Evolutionary conservation across 2,329 filamentous ascomycete species (phyloP).

Genomic region (Exophiala aquamarina): DNA sequence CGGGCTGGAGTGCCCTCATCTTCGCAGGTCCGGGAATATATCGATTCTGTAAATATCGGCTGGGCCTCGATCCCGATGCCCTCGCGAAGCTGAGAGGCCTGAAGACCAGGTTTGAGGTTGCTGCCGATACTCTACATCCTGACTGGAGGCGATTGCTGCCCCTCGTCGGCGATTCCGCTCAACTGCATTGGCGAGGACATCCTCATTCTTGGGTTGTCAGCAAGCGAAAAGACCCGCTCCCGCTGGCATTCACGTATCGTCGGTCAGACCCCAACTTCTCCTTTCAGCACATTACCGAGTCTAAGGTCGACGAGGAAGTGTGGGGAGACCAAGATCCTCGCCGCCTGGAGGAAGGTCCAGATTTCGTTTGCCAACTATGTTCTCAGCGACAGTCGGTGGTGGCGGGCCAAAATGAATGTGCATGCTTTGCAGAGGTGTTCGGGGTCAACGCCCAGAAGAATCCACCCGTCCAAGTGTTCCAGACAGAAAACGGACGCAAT

Average conservation of each 20-base stretch:
- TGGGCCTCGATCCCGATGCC: slow-evolving; percentile 52
- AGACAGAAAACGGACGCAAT: slow-evolving; percentile 53
- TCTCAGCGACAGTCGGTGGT: slow-evolving; percentile 1
- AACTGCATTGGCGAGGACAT: slow-evolving; percentile 47
- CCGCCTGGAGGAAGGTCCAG: slow-evolving; percentile 2
- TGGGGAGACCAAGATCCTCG: slow-evolving; percentile 13
- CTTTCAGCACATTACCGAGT: slow-evolving; percentile 44
- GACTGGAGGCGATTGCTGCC: slow-evolving; percentile 52
- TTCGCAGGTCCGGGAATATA: slow-evolving; percentile 61
- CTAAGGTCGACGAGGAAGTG: slow-evolving; percentile 3
- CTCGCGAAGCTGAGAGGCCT: slow-evolving; percentile 49
- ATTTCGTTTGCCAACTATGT: slow-evolving; percentile 11
- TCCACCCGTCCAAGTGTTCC: slow-evolving; percentile 53
- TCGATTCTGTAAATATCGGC: slow-evolving; percentile 61
- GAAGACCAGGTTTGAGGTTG: slow-evolving; percentile 51
- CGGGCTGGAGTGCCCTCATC: slow-evolving; percentile 56
- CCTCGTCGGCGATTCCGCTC: slow-evolving; percentile 45
- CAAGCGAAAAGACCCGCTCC: slow-evolving; percentile 45
- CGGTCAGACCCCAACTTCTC: slow-evolving; percentile 48
- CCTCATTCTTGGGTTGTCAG: slow-evolving; percentile 55
- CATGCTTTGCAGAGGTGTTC: slow-evolving; percentile 56
- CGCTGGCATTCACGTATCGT: slow-evolving; percentile 48
- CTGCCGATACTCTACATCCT: slow-evolving; percentile 55
- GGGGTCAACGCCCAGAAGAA: slow-evolving; percentile 41
- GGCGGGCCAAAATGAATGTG: slow-evolving; percentile 45